Base-by-base conservation (phyloP, 441 rosid species). In the Euphorbia schlechtendalii region DNA sequence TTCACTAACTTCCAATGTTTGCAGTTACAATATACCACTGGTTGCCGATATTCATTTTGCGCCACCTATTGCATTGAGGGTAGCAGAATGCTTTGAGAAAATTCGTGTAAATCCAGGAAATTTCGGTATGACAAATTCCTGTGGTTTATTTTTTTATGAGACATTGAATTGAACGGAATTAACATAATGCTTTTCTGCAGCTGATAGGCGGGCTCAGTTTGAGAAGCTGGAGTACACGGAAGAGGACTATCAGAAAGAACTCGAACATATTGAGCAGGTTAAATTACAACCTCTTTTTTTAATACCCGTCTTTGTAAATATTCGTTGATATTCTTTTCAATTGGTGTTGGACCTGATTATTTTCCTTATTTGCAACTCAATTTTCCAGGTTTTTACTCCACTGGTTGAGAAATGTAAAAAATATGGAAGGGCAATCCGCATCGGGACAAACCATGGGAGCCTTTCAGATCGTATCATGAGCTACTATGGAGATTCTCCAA, bases 381-480 rank as follows among this genome's bases (percentile, higher is more conserved):
- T 21, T 46, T 53, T 15, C 51, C 72, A 93, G 97, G 95, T 93
- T 56, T 93, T 93, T 78, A 84, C 86, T 66, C 96, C 97, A 40
- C 79, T 93, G 79, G 99, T 93, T 76, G 96, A 90, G 81, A 93
- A 93, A 84, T 93, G 97, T 77, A 90, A 88, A 79, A 87, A 86
- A 75, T 86, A 90, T 58, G 96, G 97, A 74, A 86, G 99, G 81
- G 99, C 97, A 8, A 84, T 93, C 91, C 97, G 99, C 59, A 90
- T 93, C 69, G 99, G 99, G 59, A 93, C 99, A 68, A 93, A 93
- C 78, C 99, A 93, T 68, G 99, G 99, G 68, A 93, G 97, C 66
- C 99, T 93, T 78, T 90, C 99, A 66, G 97, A 93, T 78, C 93
- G 99, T 58, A 90, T 93, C 68, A 90, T 93, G 99, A 93, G 97